Evolutionary conservation across 495 filamentous ascomycete genomes (phyloP).

Genomic region (Lichenothelia convexa): DNA sequence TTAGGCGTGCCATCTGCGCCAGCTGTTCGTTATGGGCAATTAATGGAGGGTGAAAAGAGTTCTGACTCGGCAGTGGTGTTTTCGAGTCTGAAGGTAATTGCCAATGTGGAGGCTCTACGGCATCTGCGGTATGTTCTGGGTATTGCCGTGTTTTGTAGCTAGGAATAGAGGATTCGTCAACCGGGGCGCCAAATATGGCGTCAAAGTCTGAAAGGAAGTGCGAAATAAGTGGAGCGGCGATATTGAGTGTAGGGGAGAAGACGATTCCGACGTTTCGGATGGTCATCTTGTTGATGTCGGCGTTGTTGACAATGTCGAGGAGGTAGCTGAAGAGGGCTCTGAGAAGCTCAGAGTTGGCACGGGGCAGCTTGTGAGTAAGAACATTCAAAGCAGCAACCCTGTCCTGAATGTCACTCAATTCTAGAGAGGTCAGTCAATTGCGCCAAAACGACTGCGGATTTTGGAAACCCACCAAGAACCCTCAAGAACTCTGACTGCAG

Average conservation of each 20-base stretch:
- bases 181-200: slow-evolving; percentile 60
- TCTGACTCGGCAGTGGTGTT: slow-evolving; percentile 45
- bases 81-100: slow-evolving; percentile 56
- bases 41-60: slow-evolving; percentile 29
- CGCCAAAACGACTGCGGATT: neutral
- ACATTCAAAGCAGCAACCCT: slow-evolving; percentile 71
- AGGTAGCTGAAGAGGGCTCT: slow-evolving; percentile 71
- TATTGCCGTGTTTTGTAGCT: too few relatives aligned
- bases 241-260: slow-evolving; percentile 96
- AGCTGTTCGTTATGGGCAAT: neutral
- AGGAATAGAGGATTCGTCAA: slow-evolving; percentile 28
- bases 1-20: slow-evolving; percentile 2
- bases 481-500: slow-evolving; percentile 74
- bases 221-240: slow-evolving; percentile 85
- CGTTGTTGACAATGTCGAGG: slow-evolving; percentile 74
- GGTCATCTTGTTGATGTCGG: slow-evolving; percentile 92
- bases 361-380: slow-evolving; percentile 69
- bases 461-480: slow-evolving; percentile 48
- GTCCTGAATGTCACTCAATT: slow-evolving; percentile 47
- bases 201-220: slow-evolving; percentile 83
- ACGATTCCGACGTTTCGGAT: slow-evolving; percentile 95
- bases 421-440: slow-evolving; percentile 15
- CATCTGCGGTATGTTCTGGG: slow-evolving; percentile 40
- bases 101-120: slow-evolving; percentile 44
- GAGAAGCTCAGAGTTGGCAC: slow-evolving; percentile 60